These are phyloP conservation scores for Fusarium sp. DNA, from an alignment of 2,329 filamentous ascomycete species.

Conservation along the genomic window DNA sequence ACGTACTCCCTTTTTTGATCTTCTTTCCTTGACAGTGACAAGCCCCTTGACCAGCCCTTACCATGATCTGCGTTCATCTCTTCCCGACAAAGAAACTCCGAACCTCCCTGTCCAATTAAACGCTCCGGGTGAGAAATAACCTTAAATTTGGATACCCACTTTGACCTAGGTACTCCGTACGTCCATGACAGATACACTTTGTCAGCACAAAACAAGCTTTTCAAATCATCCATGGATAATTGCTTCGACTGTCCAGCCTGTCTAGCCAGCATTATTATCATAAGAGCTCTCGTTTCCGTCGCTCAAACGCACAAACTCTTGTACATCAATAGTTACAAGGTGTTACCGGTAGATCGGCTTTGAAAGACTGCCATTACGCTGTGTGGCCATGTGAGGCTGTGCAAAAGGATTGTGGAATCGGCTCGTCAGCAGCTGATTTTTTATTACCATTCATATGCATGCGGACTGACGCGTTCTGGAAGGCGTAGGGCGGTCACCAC, in stretches of 20 bases:
- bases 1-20: slow-evolving; percentile 1
- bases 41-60: slow-evolving; percentile 18
- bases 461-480: background rate
- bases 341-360: background rate
- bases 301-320: background rate
- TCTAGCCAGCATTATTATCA: background rate
- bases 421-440: background rate
- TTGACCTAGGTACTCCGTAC: background rate
- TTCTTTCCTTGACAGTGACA: slow-evolving; percentile 15
- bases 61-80: slow-evolving; percentile 31
- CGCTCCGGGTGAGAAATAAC: slow-evolving; percentile 28
- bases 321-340: background rate
- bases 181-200: slow-evolving; percentile 4
- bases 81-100: slow-evolving; percentile 5
- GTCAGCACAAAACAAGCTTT: background rate
- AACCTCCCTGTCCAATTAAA: slow-evolving; percentile 21
- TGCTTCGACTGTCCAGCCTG: background rate
- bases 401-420: slow-evolving; percentile 19
- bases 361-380: slow-evolving; percentile 1
- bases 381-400: slow-evolving; percentile 43
- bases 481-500: too few species aligned
- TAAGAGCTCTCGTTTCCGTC: background rate
- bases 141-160: slow-evolving; percentile 32
- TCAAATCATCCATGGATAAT: background rate
- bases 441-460: background rate